Base-by-base conservation (phyloP, 768 basidiomycete genomes). In the Gautieria morchelliformis region DNA sequence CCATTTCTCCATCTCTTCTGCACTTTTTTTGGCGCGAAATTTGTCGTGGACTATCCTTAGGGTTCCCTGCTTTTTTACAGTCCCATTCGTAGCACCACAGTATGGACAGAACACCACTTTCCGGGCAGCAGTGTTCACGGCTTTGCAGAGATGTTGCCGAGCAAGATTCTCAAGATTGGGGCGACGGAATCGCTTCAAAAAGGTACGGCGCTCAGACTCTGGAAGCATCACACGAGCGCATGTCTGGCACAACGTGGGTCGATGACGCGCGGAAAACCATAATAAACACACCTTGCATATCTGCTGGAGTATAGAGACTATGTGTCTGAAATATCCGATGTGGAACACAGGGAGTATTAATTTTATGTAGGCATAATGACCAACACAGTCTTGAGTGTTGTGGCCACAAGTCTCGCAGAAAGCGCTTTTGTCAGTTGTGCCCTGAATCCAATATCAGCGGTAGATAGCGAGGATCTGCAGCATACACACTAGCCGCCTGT, bases 291-390 rank as follows among this genome's bases (percentile, higher is more conserved):
- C 94, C 75, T 99, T 99, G 80, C 96, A 99, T 62, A 98, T 93
- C 63, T 89, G 88, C 67, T 98, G 96, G 1, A 98, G 79, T 61
- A 98, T 87, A 24, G 81, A 80, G 59, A 98, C 92, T 17, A 88
- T 91, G 63, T 97, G 93, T 68, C 93, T 90, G 76, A 99, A 98
- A 71, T 92, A 99, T 7, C 96, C 96, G 57, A 98, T 92, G 68
- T 99, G 96, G 69, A 98, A 99, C 19, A 98, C 94, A 0, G 96
- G 96, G 19, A 99, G 84, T 33, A 87, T 84, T 44, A 99, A 79
- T 71, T 96, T 97, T 74, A 99, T 97, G 72, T 98, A 98, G 5
- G 94, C 94, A 68, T 96, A 98, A 70, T 99, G 96, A 1, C 96
- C 96, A 22, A 96, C 94, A 67, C 96, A 99, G 60, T 96, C 92